A percentile compares a stretch with the other conserved stretches of the same genome.
Evolutionary conservation across 352 stramenopile genomes (phyloP).

Genomic region (Aphanomyces euteiches): DNA sequence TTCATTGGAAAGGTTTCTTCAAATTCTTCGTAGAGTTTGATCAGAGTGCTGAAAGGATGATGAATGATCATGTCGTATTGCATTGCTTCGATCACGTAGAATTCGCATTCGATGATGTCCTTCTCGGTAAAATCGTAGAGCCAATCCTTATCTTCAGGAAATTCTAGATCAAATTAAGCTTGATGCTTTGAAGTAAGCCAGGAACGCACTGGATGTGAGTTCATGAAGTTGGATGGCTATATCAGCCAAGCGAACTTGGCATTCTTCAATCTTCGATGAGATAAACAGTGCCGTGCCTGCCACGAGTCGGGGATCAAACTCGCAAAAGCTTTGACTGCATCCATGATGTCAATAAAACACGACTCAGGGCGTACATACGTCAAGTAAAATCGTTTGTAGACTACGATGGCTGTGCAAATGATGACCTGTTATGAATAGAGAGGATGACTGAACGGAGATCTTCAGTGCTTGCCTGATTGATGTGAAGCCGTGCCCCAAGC

Average conservation of each 20-base stretch:
- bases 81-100: slow-evolving; percentile 83
- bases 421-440: slow-evolving; percentile 52
- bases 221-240: slow-evolving; percentile 80
- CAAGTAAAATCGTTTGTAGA: slow-evolving; percentile 88
- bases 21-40: slow-evolving; percentile 43
- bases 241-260: slow-evolving; percentile 70
- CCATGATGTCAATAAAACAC: background rate
- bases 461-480: slow-evolving; percentile 39
- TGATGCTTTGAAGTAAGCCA: no score
- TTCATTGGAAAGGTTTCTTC: slow-evolving; percentile 39
- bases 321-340: slow-evolving; percentile 80
- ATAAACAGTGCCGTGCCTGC: slow-evolving; percentile 83
- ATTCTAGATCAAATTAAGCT: slow-evolving; percentile 37
- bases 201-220: slow-evolving; percentile 72
- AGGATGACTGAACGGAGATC: no score
- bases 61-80: slow-evolving; percentile 87
- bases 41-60: slow-evolving; percentile 74
- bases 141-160: slow-evolving; percentile 79
- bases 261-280: slow-evolving; percentile 84
- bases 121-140: slow-evolving; percentile 88
- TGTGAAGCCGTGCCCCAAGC: slow-evolving; percentile 68
- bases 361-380: slow-evolving; percentile 42
- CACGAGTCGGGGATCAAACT: slow-evolving; percentile 85
- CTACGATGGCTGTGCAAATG: slow-evolving; percentile 88
- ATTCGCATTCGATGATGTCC: slow-evolving; percentile 88